phyloP scores from a whole-genome alignment of 1,284 basidiomycete genomes.

The Tilletia indica region DNA sequence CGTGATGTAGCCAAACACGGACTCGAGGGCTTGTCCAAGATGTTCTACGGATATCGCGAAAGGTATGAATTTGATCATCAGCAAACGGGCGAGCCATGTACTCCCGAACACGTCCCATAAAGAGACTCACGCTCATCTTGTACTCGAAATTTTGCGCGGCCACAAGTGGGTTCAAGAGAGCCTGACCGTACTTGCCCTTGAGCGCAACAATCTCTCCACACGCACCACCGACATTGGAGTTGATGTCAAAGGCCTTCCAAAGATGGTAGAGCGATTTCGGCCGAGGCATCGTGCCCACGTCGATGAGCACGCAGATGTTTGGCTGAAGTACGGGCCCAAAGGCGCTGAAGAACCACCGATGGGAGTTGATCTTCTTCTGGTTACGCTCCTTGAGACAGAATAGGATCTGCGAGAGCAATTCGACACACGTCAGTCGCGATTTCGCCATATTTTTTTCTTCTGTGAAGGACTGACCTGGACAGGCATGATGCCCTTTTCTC shows the following conservation, averaged over 20 bases:
- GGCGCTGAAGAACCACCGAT: constrained; percentile 59
- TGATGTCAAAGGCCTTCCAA: constrained; percentile 96
- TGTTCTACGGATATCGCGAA: constrained; percentile 14
- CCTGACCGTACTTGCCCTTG: constrained; percentile 69
- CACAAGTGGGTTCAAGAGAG: constrained; percentile 71
- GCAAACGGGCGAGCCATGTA: neutral
- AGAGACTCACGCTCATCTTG: constrained; percentile 43
- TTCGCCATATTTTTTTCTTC: constrained; percentile 28
- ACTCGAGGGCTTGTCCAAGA: constrained; percentile 64
- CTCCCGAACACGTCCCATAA: neutral
- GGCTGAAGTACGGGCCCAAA: constrained; percentile 60
- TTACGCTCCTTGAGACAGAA: constrained; percentile 94
- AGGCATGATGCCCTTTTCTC: constrained; percentile 65
- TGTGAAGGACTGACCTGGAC: constrained; percentile 16
- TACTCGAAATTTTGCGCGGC: constrained; percentile 57
- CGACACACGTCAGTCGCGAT: constrained; percentile 20
- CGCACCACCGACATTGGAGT: constrained; percentile 90
- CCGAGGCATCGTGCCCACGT: constrained; percentile 84
- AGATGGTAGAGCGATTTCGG: constrained; percentile 74
- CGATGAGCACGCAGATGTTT: constrained; percentile 89
- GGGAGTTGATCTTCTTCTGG: constrained; percentile 67
- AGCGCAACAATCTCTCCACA: constrained; percentile 94
- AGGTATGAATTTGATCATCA: neutral
- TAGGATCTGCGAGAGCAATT: constrained; percentile 75
- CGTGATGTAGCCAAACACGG: constrained; percentile 81